Evolutionary conservation across 2,329 filamentous ascomycete genomes (phyloP).

Genomic region (Arachnomyces sp.): DNA sequence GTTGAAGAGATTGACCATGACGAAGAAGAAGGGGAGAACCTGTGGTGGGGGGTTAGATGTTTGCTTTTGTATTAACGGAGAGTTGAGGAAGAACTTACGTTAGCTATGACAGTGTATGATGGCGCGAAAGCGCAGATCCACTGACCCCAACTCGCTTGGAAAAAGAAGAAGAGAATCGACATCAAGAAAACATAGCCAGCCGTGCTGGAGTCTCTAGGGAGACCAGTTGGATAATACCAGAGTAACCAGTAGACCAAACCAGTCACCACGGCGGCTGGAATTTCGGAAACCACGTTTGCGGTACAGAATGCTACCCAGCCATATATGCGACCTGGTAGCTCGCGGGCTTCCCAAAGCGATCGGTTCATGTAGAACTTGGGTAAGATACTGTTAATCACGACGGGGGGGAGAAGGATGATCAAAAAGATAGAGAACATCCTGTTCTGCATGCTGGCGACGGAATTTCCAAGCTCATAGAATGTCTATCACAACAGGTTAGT

Average conservation of each 20-base stretch:
- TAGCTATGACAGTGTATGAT: slow-evolving; percentile 69
- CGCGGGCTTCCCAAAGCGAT: slow-evolving; percentile 64
- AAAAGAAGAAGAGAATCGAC: slow-evolving; percentile 69
- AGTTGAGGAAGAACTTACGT: slow-evolving; percentile 29
- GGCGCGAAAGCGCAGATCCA: slow-evolving; percentile 81
- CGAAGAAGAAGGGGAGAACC: slow-evolving; percentile 71
- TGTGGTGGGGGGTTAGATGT: slow-evolving; percentile 15
- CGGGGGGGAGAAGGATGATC: slow-evolving; percentile 59
- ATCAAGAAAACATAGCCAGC: slow-evolving; percentile 74
- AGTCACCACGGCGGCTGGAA: slow-evolving; percentile 60
- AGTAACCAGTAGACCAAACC: slow-evolving; percentile 62
- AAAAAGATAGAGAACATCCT: slow-evolving; percentile 68
- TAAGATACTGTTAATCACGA: slow-evolving; percentile 64
- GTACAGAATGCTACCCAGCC: slow-evolving; percentile 70
- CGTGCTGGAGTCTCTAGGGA: slow-evolving; percentile 56
- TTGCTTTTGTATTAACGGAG: slow-evolving; percentile 1
- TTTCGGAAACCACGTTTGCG: slow-evolving; percentile 64
- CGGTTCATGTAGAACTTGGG: slow-evolving; percentile 73
- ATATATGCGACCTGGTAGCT: slow-evolving; percentile 68
- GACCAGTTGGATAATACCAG: slow-evolving; percentile 70
- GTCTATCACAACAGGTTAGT: slow-evolving; percentile 36
- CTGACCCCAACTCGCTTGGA: slow-evolving; percentile 68
- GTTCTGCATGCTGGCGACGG: slow-evolving; percentile 63
- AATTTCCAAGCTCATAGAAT: slow-evolving; percentile 62
- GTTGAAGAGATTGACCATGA: slow-evolving; percentile 70